phyloP scores from a whole-genome alignment of 805 yeast species.

The Nakazawaea wickerhamii region DNA sequence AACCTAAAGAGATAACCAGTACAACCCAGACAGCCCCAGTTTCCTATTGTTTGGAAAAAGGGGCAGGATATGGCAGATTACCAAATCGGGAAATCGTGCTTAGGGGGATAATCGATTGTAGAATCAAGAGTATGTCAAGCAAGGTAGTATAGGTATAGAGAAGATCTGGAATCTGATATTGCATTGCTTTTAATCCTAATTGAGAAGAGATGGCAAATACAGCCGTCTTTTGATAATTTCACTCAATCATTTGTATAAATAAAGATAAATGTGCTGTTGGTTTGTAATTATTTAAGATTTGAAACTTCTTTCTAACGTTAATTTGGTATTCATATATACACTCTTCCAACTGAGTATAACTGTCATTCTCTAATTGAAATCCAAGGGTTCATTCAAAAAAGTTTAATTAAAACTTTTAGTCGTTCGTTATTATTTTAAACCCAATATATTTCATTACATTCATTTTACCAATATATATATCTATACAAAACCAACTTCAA shows the following conservation, averaged over 20 bases:
- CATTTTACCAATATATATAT: not conserved
- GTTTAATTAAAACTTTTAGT: constrained; percentile 1
- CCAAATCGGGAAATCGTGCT: not conserved
- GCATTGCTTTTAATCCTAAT: not conserved
- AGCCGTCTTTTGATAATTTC: not conserved
- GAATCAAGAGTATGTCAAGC: too few relatives aligned
- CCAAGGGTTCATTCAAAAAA: not conserved
- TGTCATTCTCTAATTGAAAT: constrained; percentile 1
- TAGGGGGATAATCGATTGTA: not conserved
- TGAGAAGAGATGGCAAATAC: not conserved
- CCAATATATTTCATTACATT: not conserved
- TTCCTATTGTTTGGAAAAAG: not conserved
- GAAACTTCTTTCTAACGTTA: not conserved
- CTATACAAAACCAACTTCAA: not conserved
- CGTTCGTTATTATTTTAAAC: constrained; percentile 2
- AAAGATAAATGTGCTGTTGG: not conserved
- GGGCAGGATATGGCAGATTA: not conserved
- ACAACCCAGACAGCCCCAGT: not conserved
- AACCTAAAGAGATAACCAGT: not conserved
- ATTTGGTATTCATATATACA: not conserved
- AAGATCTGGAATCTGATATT: not conserved
- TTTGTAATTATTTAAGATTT: not conserved
- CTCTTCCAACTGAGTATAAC: constrained; percentile 10
- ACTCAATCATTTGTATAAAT: not conserved
- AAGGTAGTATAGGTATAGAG: not conserved